Evolutionary conservation across 768 basidiomycete species (phyloP).

Genomic region (Boletus coccyginus): DNA sequence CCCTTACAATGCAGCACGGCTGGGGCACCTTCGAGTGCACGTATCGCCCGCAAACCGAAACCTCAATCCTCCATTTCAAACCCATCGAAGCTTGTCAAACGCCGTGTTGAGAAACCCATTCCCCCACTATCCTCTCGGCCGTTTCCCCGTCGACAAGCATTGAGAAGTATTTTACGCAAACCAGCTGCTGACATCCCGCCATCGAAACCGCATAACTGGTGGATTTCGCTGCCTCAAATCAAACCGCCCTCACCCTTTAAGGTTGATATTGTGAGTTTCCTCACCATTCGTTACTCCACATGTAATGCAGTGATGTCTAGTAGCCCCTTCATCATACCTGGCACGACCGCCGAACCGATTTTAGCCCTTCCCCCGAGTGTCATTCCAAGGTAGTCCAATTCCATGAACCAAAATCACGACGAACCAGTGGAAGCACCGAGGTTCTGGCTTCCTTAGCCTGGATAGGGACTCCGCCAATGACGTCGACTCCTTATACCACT

Average conservation of each 20-base stretch:
- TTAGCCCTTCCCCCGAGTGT: constrained; percentile 1
- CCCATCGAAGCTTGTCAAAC: constrained; percentile 8
- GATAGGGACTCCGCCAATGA: constrained; percentile 20
- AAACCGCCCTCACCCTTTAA: constrained; percentile 25
- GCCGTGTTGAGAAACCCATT: not conserved
- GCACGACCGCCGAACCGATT: constrained; percentile 25
- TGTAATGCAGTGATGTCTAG: constrained; percentile 12
- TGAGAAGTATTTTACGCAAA: constrained; percentile 7
- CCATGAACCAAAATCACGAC: constrained; percentile 4
- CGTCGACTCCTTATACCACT: not conserved
- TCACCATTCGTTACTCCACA: not conserved
- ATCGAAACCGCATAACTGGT: not conserved
- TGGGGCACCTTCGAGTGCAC: not conserved
- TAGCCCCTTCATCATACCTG: constrained; percentile 31
- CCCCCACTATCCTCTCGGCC: not conserved
- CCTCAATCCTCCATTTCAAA: not conserved
- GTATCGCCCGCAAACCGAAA: not conserved
- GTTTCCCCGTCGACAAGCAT: not conserved
- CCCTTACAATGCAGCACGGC: not conserved
- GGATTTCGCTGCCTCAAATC: constrained; percentile 19
- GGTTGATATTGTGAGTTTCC: constrained; percentile 25
- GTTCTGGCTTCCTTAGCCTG: constrained; percentile 34
- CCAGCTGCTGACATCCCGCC: not conserved
- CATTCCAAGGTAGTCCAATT: not conserved
- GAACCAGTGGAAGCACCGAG: constrained; percentile 21